These are phyloP conservation scores for Ambrosiella xylebori DNA, from an alignment of 2,329 filamentous ascomycete genomes.

Conservation along the genomic window DNA sequence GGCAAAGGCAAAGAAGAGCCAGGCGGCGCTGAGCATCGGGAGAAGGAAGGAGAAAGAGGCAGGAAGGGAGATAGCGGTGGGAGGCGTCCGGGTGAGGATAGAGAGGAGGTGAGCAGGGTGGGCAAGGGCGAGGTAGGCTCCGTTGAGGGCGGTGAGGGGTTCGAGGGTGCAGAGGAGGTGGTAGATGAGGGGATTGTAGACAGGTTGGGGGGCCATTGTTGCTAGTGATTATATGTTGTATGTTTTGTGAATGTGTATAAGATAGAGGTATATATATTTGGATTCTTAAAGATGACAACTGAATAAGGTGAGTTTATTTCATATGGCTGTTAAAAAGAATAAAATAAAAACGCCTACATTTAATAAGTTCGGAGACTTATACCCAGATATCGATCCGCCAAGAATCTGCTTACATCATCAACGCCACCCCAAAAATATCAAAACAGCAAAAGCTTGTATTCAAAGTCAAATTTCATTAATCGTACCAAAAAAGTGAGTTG, in stretches of 20 bases:
- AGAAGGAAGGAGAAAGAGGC: conserved; percentile 9
- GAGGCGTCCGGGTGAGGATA: conserved; percentile 5
- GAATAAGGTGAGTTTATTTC: too few species aligned
- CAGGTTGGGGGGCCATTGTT: not conserved
- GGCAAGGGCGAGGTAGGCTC: conserved; percentile 5
- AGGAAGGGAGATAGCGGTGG: not conserved
- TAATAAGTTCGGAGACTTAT: too few species aligned
- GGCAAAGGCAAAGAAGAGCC: conserved; percentile 11
- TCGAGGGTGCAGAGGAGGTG: conserved; percentile 6
- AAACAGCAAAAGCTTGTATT: not conserved
- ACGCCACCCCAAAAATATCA: not conserved
- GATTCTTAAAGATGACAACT: not conserved
- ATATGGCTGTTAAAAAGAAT: too few species aligned
- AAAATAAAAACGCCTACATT: too few species aligned
- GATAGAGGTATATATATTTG: not conserved
- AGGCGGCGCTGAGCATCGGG: conserved; percentile 9
- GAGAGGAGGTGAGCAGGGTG: not conserved
- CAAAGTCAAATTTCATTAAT: not conserved
- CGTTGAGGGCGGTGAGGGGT: conserved; percentile 9
- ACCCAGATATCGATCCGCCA: too few species aligned
- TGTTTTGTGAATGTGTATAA: not conserved
- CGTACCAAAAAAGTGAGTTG: not conserved
- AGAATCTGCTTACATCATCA: too few species aligned
- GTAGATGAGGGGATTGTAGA: not conserved
- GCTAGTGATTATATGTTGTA: not conserved